Evolutionary conservation across 2,329 filamentous ascomycete species (phyloP).

Genomic region (Phialophora expanda): DNA sequence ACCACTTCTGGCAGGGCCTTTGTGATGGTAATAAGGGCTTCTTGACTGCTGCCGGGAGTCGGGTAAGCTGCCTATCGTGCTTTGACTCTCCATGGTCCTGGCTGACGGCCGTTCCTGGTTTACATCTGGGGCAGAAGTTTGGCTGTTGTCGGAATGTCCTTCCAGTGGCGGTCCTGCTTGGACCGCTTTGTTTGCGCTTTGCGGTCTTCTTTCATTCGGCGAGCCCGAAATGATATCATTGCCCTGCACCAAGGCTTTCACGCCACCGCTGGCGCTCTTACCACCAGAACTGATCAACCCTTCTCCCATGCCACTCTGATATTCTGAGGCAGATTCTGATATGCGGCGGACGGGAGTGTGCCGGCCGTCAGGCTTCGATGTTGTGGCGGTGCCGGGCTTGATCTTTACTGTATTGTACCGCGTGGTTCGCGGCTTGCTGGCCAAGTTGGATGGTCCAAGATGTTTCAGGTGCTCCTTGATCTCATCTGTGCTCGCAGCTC

Average conservation of each 20-base stretch:
- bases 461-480: slow-evolving; percentile 66
- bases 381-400: slow-evolving; percentile 58
- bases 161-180: slow-evolving; percentile 27
- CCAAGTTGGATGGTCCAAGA: slow-evolving; percentile 67
- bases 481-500: slow-evolving; percentile 60
- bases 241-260: slow-evolving; percentile 63
- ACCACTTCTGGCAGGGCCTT: slow-evolving; percentile 68
- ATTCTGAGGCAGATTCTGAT: slow-evolving; percentile 46
- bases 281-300: slow-evolving; percentile 61
- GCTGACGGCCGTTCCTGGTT: slow-evolving; percentile 21
- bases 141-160: background rate
- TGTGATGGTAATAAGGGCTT: slow-evolving; percentile 47
- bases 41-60: slow-evolving; percentile 39
- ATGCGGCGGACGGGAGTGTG: slow-evolving; percentile 43
- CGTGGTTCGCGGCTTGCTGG: slow-evolving; percentile 64
- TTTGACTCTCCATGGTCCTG: slow-evolving; percentile 33
- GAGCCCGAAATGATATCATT: slow-evolving; percentile 54
- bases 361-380: slow-evolving; percentile 46
- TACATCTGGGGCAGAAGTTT: background rate
- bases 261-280: slow-evolving; percentile 67
- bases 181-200: slow-evolving; percentile 40
- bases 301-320: slow-evolving; percentile 59
- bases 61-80: slow-evolving; percentile 39
- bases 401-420: slow-evolving; percentile 69
- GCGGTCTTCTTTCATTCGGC: slow-evolving; percentile 32